Conservation (phyloP, 495 filamentous ascomycete species). For the Aspergillus cavernicola region DNA sequence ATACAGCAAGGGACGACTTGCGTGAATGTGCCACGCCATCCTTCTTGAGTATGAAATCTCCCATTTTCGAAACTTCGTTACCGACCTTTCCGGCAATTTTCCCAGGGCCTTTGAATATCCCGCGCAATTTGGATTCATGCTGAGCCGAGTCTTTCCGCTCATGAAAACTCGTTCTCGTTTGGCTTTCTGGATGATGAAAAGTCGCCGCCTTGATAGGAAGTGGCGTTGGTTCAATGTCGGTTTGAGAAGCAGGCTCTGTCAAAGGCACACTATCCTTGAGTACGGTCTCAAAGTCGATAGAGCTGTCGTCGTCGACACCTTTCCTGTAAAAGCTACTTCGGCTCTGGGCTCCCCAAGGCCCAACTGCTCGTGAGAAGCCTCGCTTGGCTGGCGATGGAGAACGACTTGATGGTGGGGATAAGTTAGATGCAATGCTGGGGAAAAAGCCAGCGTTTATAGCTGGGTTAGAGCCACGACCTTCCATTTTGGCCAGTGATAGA, state of each 20-base stretch:
- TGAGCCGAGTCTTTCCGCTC: conserved; percentile 26
- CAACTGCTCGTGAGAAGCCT: conserved; percentile 42
- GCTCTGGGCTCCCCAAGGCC: conserved; percentile 40
- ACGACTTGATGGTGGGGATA: conserved; percentile 52
- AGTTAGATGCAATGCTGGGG: conserved; percentile 55
- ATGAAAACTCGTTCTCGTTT: conserved; percentile 12
- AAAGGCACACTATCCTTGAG: conserved; percentile 17
- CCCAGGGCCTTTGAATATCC: conserved; percentile 52
- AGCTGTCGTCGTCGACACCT: conserved; percentile 25
- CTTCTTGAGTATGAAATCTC: conserved; percentile 54
- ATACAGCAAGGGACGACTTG: conserved; percentile 37
- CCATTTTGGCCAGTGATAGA: conserved; percentile 43
- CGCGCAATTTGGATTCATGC: conserved; percentile 42
- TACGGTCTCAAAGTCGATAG: conserved; percentile 15
- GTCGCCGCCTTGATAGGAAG: conserved; percentile 29
- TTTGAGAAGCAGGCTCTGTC: conserved; percentile 15
- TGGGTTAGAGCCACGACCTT: conserved; percentile 46
- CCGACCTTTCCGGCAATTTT: conserved; percentile 52
- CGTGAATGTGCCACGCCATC: conserved; percentile 32
- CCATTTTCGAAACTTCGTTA: conserved; percentile 55
- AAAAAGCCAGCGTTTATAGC: conserved; percentile 43
- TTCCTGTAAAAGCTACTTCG: conserved; percentile 36
- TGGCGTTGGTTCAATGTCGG: conserved; percentile 30
- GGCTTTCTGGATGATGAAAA: conserved; percentile 28
- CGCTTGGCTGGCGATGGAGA: conserved; percentile 49